Conservation (phyloP, 75 land plant species). For the Pinus albicaulis region DNA sequence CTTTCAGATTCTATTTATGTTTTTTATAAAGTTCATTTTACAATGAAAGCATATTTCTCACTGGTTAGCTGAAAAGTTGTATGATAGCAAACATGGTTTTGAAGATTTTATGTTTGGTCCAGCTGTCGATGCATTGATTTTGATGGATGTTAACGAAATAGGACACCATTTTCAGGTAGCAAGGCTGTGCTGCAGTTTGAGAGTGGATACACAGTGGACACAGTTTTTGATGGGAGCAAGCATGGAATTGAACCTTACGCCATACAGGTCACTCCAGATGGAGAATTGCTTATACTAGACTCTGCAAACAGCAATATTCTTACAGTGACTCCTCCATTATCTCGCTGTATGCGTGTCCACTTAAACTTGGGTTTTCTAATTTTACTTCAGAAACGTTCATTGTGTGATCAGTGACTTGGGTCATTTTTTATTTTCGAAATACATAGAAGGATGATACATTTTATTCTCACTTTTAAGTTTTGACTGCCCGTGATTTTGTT, state of each 20-base stretch:
- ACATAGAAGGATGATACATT: slow-evolving; percentile 28
- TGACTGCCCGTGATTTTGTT: slow-evolving; percentile 21
- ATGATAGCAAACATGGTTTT: not conserved
- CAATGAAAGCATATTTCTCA: not conserved
- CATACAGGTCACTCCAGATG: slow-evolving; percentile 38
- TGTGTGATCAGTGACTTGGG: slow-evolving; percentile 27
- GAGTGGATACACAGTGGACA: slow-evolving; percentile 70
- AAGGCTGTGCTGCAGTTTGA: slow-evolving; percentile 53
- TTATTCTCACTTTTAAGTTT: slow-evolving; percentile 29
- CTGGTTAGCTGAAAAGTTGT: no score
- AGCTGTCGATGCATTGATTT: slow-evolving; percentile 3
- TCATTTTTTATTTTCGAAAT: slow-evolving; percentile 16
- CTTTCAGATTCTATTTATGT: not conserved
- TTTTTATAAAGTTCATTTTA: not conserved
- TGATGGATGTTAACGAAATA: not conserved
- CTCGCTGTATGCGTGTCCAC: slow-evolving; percentile 48
- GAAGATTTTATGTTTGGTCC: slow-evolving; percentile 1
- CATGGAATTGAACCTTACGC: slow-evolving; percentile 58
- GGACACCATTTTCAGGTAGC: slow-evolving; percentile 8
- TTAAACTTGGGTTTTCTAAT: slow-evolving; percentile 1
- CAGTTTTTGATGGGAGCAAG: slow-evolving; percentile 81
- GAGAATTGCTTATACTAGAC: slow-evolving; percentile 64
- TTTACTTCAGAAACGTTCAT: not conserved
- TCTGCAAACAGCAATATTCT: slow-evolving; percentile 65
- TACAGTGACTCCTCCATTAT: slow-evolving; percentile 57